A percentile compares a stretch with the other conserved stretches of the same genome.
Evolutionary conservation across 495 filamentous ascomycete species (phyloP).

Genomic region (Lichenothelia convexa): DNA sequence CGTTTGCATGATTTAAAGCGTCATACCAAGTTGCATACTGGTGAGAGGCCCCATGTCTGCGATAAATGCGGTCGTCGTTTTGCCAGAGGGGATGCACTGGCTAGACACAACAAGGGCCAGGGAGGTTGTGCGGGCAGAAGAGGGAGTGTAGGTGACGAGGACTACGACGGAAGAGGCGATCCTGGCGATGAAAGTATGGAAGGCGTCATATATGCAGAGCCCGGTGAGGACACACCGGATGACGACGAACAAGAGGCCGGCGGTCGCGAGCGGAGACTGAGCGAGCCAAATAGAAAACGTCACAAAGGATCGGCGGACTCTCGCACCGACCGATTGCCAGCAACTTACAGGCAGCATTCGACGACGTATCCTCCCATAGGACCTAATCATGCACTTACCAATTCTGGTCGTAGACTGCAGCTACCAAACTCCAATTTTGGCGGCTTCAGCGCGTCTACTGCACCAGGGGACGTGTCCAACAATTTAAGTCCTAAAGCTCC

Average conservation of each 20-base stretch:
- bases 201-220: conserved; percentile 49
- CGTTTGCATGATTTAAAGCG: conserved; percentile 90
- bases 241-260: conserved; percentile 33
- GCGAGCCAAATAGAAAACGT: conserved; percentile 37
- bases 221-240: conserved; percentile 38
- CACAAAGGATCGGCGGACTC: too few relatives aligned
- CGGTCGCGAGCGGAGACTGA: conserved; percentile 23
- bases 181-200: conserved; percentile 59
- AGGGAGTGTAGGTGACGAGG: conserved; percentile 60
- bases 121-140: conserved; percentile 86
- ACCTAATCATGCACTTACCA: conserved; percentile 8
- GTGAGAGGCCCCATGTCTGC: conserved; percentile 87
- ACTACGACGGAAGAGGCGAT: too few relatives aligned
- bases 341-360: conserved; percentile 38
- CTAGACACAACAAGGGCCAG: conserved; percentile 87
- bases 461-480: conserved; percentile 11
- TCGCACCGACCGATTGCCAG: conserved; percentile 21
- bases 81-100: conserved; percentile 85
- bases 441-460: conserved; percentile 8
- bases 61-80: conserved; percentile 87
- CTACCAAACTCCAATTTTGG: conserved; percentile 12
- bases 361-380: conserved; percentile 66
- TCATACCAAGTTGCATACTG: conserved; percentile 90
- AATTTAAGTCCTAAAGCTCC: conserved; percentile 10
- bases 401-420: conserved; percentile 13